Percentiles rank a stretch among this genome's conserved stretches.
Conservation (phyloP, 164 flowering plant genomes). For the Chimonanthus praecox region DNA sequence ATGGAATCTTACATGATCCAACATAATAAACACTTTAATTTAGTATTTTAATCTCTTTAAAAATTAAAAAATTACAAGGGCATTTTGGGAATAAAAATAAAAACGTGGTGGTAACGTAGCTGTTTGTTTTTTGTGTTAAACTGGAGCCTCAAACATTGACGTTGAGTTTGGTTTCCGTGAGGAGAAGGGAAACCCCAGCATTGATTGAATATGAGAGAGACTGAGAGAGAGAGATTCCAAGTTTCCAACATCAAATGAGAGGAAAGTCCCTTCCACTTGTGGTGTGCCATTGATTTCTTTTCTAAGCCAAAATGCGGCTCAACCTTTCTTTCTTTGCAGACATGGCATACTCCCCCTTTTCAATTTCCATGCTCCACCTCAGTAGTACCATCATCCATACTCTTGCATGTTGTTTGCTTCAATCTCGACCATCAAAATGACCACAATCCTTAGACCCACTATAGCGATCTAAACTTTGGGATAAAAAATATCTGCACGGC, state of each 20-base stretch:
- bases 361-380: not conserved
- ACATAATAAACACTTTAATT: no score
- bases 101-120: slow-evolving; percentile 31
- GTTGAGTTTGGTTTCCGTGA: slow-evolving; percentile 34
- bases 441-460: not conserved
- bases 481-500: no score
- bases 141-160: slow-evolving; percentile 53
- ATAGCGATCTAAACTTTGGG: no score
- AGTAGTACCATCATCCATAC: not conserved
- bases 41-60: no score
- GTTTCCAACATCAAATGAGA: not conserved
- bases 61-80: not conserved
- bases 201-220: not conserved
- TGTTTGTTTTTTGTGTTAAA: slow-evolving; percentile 27
- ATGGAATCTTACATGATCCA: no score
- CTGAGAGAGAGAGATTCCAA: slow-evolving; percentile 11
- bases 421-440: not conserved
- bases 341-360: not conserved
- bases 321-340: not conserved
- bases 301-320: slow-evolving; percentile 33
- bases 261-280: not conserved
- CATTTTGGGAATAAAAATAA: not conserved
- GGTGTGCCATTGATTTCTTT: not conserved
- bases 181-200: slow-evolving; percentile 32
- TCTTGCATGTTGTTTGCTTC: not conserved